Conservation (phyloP, 805 yeast genomes). For the Yamadazyma tumulicola region DNA sequence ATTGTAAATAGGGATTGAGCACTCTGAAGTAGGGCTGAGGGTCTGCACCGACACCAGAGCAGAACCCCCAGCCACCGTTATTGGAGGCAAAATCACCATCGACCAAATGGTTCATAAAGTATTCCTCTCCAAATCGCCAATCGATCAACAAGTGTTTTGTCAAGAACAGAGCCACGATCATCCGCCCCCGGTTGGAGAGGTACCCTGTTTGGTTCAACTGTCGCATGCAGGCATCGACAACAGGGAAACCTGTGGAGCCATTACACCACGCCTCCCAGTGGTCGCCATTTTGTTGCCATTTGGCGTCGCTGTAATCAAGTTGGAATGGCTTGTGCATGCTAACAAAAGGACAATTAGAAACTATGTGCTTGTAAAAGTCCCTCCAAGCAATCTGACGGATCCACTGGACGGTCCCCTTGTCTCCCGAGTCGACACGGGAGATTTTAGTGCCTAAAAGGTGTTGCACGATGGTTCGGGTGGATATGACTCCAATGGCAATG, state of each 20-base stretch:
- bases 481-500: slow-evolving; percentile 44
- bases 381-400: slow-evolving; percentile 58
- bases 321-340: slow-evolving; percentile 50
- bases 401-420: slow-evolving; percentile 39
- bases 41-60: slow-evolving; percentile 50
- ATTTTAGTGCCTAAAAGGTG: slow-evolving; percentile 25
- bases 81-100: slow-evolving; percentile 56
- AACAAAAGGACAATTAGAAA: slow-evolving; percentile 48
- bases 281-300: slow-evolving; percentile 41
- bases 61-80: slow-evolving; percentile 58
- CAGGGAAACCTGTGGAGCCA: slow-evolving; percentile 54
- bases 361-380: slow-evolving; percentile 51
- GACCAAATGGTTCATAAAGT: slow-evolving; percentile 45
- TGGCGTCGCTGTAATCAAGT: slow-evolving; percentile 36
- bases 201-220: slow-evolving; percentile 49
- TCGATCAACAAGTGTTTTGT: slow-evolving; percentile 49
- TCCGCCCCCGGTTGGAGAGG: slow-evolving; percentile 51
- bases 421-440: slow-evolving; percentile 22
- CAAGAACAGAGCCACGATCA: slow-evolving; percentile 52
- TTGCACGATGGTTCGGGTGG: slow-evolving; percentile 37
- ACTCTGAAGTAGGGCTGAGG: slow-evolving; percentile 57
- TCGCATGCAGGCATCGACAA: slow-evolving; percentile 58
- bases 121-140: slow-evolving; percentile 54
- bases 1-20: slow-evolving; percentile 50
- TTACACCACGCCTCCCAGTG: slow-evolving; percentile 48